Evolutionary conservation across 257 asterid genomes (phyloP).

Genomic region (Gentiana straminea): DNA sequence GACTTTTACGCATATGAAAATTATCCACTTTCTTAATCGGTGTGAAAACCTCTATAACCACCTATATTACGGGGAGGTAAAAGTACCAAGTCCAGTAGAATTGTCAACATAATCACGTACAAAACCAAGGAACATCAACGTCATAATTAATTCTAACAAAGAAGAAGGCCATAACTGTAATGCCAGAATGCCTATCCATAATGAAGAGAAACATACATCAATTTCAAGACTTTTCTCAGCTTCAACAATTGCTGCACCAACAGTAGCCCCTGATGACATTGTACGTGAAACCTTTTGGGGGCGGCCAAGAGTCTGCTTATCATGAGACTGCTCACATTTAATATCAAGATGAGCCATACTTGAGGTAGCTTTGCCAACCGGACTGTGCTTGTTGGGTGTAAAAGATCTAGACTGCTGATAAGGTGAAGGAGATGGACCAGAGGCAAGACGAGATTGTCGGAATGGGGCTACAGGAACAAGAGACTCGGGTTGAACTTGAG

Average conservation of each 20-base stretch:
- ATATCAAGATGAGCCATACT: slow-evolving; percentile 36
- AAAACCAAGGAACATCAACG: not conserved
- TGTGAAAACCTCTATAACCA: too few relatives aligned
- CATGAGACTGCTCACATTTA: slow-evolving; percentile 25
- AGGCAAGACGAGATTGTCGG: slow-evolving; percentile 94
- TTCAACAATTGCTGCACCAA: slow-evolving; percentile 92
- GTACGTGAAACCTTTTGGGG: slow-evolving; percentile 55
- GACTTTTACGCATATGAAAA: too few relatives aligned
- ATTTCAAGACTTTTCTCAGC: slow-evolving; percentile 70
- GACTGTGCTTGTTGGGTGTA: slow-evolving; percentile 20
- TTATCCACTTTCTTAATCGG: too few relatives aligned
- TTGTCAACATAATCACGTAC: not conserved
- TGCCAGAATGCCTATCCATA: slow-evolving; percentile 21
- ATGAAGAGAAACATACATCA: slow-evolving; percentile 60
- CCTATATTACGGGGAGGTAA: not conserved
- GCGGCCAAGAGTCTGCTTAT: slow-evolving; percentile 21
- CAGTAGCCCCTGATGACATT: slow-evolving; percentile 46
- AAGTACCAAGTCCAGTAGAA: slow-evolving; percentile 9
- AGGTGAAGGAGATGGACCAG: slow-evolving; percentile 83
- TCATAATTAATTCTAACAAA: slow-evolving; percentile 4
- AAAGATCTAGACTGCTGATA: slow-evolving; percentile 37
- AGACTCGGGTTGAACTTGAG: slow-evolving; percentile 58
- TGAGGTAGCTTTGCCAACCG: slow-evolving; percentile 44
- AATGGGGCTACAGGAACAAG: slow-evolving; percentile 78
- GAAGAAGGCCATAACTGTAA: slow-evolving; percentile 20